phyloP scores from a whole-genome alignment of 2,329 filamentous ascomycete genomes.

The Cytospora leucostoma region DNA sequence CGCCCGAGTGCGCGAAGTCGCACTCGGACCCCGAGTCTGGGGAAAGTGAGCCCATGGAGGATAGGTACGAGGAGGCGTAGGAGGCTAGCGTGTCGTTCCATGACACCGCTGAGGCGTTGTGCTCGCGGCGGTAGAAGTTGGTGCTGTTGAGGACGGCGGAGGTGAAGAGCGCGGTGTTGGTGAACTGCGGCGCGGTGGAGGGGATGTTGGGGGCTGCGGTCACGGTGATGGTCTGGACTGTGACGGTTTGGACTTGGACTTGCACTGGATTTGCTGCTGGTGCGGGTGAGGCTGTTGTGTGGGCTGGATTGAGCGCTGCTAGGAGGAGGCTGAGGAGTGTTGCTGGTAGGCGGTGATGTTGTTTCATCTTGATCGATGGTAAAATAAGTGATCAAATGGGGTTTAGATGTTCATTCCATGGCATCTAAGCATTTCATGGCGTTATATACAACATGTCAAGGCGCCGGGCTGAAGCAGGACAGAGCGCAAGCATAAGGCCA shows the following conservation, averaged over 20 bases:
- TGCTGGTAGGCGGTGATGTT: neutral
- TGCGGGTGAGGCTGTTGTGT: conserved; percentile 4
- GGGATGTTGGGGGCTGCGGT: conserved; percentile 39
- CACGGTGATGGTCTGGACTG: conserved; percentile 33
- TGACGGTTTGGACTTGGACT: neutral
- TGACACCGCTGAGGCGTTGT: conserved; percentile 58
- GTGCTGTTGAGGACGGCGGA: conserved; percentile 64
- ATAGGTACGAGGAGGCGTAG: conserved; percentile 55
- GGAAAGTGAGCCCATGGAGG: conserved; percentile 28
- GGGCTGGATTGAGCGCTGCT: neutral
- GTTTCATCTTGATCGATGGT: neutral
- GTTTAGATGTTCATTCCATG: neutral
- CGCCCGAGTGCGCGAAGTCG: conserved; percentile 57
- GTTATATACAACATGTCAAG: neutral
- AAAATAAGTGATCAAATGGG: too few species aligned
- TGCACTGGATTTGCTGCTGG: neutral
- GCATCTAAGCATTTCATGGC: neutral
- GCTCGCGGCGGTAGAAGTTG: conserved; percentile 64
- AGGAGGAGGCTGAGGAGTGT: conserved; percentile 10
- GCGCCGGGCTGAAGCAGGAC: neutral
- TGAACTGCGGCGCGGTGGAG: conserved; percentile 42
- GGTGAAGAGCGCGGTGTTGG: conserved; percentile 43
- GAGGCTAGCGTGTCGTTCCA: conserved; percentile 68
- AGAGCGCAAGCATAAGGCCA: neutral
- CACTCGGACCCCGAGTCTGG: conserved; percentile 37